Evolutionary conservation across 495 filamentous ascomycete genomes (phyloP).

Genomic region (Penicillium bialowiezense): DNA sequence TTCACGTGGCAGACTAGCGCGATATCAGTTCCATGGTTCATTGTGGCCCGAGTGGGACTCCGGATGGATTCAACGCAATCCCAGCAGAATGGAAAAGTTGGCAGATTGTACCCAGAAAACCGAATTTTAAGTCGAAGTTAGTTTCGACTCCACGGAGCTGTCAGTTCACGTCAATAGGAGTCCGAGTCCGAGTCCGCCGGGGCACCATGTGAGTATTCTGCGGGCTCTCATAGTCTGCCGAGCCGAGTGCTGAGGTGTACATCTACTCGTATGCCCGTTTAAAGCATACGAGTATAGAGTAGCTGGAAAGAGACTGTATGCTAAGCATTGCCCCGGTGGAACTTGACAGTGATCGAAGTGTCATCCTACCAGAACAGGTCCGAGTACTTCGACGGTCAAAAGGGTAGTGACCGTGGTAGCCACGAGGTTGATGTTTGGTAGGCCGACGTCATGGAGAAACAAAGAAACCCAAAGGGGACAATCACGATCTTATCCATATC

Average conservation of each 20-base stretch:
- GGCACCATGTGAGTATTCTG: no score
- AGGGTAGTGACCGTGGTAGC: constrained; percentile 7
- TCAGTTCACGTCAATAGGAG: constrained; percentile 5
- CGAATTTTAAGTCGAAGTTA: background rate
- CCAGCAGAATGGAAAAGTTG: background rate
- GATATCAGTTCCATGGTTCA: background rate
- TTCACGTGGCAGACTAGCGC: constrained; percentile 14
- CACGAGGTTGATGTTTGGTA: background rate
- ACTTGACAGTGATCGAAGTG: no score
- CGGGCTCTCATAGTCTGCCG: no score
- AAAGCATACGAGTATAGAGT: no score
- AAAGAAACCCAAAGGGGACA: background rate
- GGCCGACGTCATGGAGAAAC: constrained; percentile 13
- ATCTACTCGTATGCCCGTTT: no score
- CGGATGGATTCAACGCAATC: background rate
- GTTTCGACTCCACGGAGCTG: background rate
- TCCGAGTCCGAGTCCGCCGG: no score
- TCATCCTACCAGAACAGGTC: no score
- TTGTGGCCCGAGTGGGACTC: background rate
- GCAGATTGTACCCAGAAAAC: background rate
- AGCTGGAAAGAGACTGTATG: no score
- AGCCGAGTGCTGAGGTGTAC: no score
- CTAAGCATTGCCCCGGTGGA: no score
- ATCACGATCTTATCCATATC: background rate
- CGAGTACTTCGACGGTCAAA: no score